Evolutionary conservation across 352 stramenopile species (phyloP).

Genomic region (Phytophthora tentaculata): DNA sequence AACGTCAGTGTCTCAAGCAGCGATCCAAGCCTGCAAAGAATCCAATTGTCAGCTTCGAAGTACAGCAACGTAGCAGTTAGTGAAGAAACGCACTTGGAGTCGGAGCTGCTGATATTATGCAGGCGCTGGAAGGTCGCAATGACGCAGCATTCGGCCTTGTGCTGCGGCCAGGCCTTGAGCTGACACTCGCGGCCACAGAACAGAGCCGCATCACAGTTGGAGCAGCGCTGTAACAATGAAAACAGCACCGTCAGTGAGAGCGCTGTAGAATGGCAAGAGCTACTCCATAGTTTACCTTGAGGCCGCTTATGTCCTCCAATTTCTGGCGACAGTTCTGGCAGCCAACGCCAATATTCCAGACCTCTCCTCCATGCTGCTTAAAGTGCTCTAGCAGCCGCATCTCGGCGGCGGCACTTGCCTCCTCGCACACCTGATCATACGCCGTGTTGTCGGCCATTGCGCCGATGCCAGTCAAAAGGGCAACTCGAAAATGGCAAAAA

Average conservation of each 20-base stretch:
- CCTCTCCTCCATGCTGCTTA: conserved; percentile 72
- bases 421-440: conserved; percentile 73
- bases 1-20: conserved; percentile 52
- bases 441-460: conserved; percentile 46
- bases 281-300: conserved; percentile 44
- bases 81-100: conserved; percentile 20
- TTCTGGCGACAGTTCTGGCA: conserved; percentile 66
- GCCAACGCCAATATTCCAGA: conserved; percentile 69
- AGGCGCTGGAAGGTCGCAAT: conserved; percentile 61
- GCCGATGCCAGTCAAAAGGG: conserved; percentile 10
- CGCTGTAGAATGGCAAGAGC: neutral
- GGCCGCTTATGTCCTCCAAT: conserved; percentile 43
- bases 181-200: conserved; percentile 76
- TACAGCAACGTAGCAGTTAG: neutral
- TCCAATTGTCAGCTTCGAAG: too few relatives aligned
- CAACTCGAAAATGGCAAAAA: conserved; percentile 4
- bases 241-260: neutral
- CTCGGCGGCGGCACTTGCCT: conserved; percentile 67
- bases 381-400: conserved; percentile 77
- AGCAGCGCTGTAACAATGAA: conserved; percentile 49
- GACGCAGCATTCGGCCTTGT: conserved; percentile 68
- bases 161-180: conserved; percentile 55
- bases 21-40: conserved; percentile 38
- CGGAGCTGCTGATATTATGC: conserved; percentile 12
- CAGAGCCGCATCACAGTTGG: conserved; percentile 60